Evolutionary conservation across 2,329 filamentous ascomycete genomes (phyloP).

Genomic region (Davidsoniella virescens): DNA sequence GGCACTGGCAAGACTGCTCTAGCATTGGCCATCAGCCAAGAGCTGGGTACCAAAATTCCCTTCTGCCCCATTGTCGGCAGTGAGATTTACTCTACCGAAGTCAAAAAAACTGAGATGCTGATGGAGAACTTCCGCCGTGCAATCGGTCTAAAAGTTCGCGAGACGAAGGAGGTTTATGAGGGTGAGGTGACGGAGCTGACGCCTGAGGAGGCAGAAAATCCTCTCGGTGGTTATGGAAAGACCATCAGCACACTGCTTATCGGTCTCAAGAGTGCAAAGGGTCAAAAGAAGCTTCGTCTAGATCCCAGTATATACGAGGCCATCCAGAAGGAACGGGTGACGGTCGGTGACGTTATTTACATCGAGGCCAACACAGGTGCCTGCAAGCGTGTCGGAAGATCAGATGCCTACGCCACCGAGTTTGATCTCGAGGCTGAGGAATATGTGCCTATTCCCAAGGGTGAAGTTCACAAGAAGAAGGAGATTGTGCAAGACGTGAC

Average conservation of each 20-base stretch:
- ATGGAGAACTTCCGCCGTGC: constrained; percentile 99
- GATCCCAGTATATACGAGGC: constrained; percentile 99
- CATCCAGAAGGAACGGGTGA: constrained; percentile 94
- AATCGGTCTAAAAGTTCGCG: constrained; percentile 89
- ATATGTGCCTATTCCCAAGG: constrained; percentile 96
- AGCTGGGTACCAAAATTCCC: constrained; percentile 92
- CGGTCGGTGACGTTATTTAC: constrained; percentile 94
- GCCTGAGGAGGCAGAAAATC: constrained; percentile 95
- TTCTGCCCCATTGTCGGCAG: constrained; percentile 97
- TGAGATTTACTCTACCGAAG: constrained; percentile 93
- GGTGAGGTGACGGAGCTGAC: constrained; percentile 96
- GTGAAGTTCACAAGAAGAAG: constrained; percentile 99
- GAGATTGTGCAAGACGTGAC: constrained; percentile 98
- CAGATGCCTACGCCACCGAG: constrained; percentile 93
- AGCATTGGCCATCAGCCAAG: constrained; percentile 87
- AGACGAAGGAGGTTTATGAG: constrained; percentile 98
- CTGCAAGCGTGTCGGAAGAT: constrained; percentile 90
- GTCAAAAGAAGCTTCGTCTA: constrained; percentile 91
- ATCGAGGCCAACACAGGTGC: constrained; percentile 98
- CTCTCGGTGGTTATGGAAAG: constrained; percentile 87
- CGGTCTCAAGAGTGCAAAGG: constrained; percentile 84
- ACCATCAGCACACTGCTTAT: constrained; percentile 94
- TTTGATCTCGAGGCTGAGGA: constrained; percentile 98
- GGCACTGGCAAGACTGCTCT: constrained; percentile 96
- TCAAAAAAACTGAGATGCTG: constrained; percentile 97